These are phyloP conservation scores for Dentiscutata heterogama DNA, from an alignment of 371 early-diverging fungal genomes.

Conservation along the genomic window DNA sequence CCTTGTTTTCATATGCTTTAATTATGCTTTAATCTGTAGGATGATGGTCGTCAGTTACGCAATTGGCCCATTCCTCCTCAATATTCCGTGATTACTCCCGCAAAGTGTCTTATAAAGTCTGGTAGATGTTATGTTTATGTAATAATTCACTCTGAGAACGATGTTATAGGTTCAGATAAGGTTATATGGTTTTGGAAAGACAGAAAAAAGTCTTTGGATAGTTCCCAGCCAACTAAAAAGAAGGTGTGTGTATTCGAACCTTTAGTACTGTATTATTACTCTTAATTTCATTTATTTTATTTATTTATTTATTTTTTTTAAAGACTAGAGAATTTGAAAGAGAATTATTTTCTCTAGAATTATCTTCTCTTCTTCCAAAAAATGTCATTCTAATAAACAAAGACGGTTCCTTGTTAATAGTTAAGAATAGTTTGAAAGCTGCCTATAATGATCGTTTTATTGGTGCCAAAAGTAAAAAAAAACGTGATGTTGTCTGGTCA, in stretches of 20 bases:
- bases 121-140: neutral
- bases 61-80: neutral
- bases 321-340: neutral
- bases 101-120: neutral
- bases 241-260: no score
- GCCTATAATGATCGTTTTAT: no score
- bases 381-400: neutral
- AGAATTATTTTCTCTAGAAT: neutral
- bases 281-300: neutral
- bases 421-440: neutral
- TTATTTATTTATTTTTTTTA: neutral
- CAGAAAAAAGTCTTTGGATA: no score
- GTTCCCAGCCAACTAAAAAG: no score
- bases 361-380: neutral
- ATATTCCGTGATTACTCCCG: neutral
- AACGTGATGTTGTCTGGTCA: no score
- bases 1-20: no score
- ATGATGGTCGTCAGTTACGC: neutral
- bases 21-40: neutral
- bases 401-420: neutral
- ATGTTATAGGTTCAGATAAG: neutral
- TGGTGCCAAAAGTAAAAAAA: no score
- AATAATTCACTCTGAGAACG: neutral
- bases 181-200: neutral
- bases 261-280: no score